These are phyloP conservation scores for Podospora conica DNA, from an alignment of 495 filamentous ascomycete species.

Conservation along the genomic window DNA sequence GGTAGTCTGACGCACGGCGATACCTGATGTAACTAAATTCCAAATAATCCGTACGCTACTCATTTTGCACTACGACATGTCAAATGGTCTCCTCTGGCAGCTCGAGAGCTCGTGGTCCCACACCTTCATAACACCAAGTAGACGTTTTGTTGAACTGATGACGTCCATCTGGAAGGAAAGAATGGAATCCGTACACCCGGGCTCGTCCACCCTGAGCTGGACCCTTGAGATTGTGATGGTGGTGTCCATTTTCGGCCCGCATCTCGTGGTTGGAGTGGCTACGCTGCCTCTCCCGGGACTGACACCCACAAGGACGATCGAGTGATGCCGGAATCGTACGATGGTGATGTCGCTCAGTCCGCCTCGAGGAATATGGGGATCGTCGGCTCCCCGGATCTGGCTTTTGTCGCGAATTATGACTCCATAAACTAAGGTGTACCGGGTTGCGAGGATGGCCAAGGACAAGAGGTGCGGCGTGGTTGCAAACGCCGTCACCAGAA, in stretches of 20 bases:
- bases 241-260: not conserved
- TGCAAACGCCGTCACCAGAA: not conserved
- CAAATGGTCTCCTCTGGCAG: no score
- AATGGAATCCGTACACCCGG: not conserved
- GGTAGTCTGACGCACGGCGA: no score
- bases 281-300: not conserved
- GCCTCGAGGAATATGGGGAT: not conserved
- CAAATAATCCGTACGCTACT: no score
- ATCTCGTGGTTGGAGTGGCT: not conserved
- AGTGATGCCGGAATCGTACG: slow-evolving; percentile 3
- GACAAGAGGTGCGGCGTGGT: not conserved
- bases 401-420: no score
- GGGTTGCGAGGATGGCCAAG: no score
- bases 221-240: not conserved
- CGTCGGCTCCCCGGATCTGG: no score
- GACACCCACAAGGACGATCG: not conserved
- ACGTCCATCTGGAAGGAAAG: not conserved
- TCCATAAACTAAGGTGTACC: no score
- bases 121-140: no score
- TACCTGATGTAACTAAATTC: no score
- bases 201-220: not conserved
- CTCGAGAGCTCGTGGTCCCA: no score
- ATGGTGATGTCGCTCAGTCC: not conserved
- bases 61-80: no score
- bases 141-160: not conserved